Evolutionary conservation across 345 rosid species (phyloP).

Genomic region (Viola odorata): DNA sequence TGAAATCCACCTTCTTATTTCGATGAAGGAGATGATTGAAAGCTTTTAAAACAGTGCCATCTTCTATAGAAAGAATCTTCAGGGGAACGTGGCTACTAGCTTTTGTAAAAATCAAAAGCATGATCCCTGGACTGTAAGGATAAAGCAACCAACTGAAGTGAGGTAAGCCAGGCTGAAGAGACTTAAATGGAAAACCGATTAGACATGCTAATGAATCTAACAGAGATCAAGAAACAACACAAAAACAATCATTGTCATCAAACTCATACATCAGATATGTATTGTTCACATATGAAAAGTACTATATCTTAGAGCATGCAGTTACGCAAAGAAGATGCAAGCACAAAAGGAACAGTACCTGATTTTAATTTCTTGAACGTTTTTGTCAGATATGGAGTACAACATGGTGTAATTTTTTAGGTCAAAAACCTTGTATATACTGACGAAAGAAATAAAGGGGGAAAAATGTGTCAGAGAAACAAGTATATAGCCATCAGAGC

Average conservation of each 20-base stretch:
- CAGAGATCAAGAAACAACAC: not conserved
- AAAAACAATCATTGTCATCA: not conserved
- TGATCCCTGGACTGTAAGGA: constrained; percentile 48
- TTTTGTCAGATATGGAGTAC: constrained; percentile 46
- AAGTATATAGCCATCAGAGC: not conserved
- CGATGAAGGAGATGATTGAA: constrained; percentile 56
- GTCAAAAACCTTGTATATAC: constrained; percentile 58
- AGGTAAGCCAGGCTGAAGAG: not conserved
- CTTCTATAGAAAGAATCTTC: constrained; percentile 51
- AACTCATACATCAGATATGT: not conserved
- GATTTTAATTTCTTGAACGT: constrained; percentile 53
- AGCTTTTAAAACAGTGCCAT: constrained; percentile 52
- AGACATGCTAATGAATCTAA: not conserved
- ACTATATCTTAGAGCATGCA: not conserved
- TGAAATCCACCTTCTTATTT: constrained; percentile 57
- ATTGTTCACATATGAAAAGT: not conserved
- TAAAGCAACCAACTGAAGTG: not conserved
- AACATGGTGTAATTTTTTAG: constrained; percentile 50
- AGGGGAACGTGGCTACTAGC: constrained; percentile 44
- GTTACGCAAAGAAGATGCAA: constrained; percentile 3
- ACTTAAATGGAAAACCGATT: not conserved
- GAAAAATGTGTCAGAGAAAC: not conserved
- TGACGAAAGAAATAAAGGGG: constrained; percentile 17
- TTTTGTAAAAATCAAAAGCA: constrained; percentile 44
- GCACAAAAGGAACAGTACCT: constrained; percentile 23